These are phyloP conservation scores for Coemansia sp. DNA, from an alignment of 192 early-diverging fungal genomes.

Conservation along the genomic window DNA sequence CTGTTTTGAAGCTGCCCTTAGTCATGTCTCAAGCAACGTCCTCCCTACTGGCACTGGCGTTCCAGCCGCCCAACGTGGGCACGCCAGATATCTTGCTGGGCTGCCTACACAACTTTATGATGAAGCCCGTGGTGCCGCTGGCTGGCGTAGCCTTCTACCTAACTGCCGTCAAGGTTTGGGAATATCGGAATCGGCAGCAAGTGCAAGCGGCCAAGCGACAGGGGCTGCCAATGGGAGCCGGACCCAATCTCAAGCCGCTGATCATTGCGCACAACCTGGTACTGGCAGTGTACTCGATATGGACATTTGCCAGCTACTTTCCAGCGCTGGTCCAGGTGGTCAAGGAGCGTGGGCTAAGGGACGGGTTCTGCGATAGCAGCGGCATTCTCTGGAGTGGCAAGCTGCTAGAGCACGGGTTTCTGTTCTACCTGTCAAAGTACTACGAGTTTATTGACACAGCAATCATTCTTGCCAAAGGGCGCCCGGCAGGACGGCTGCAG, in stretches of 20 bases:
- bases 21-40: neutral
- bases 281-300: constrained; percentile 67
- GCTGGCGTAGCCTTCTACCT: constrained; percentile 40
- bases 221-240: neutral
- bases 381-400: constrained; percentile 62
- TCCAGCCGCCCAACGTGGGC: constrained; percentile 9
- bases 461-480: constrained; percentile 79
- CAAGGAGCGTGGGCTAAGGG: constrained; percentile 51
- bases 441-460: constrained; percentile 88
- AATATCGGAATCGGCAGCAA: constrained; percentile 14
- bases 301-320: constrained; percentile 69
- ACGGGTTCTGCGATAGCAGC: constrained; percentile 68
- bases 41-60: neutral
- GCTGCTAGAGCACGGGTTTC: constrained; percentile 73
- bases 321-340: constrained; percentile 58
- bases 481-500: constrained; percentile 68
- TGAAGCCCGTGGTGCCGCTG: constrained; percentile 64
- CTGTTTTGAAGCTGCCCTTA: too few relatives aligned
- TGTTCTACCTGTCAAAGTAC: constrained; percentile 87
- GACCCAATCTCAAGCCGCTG: constrained; percentile 63
- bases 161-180: constrained; percentile 20
- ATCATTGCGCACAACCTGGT: constrained; percentile 75
- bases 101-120: constrained; percentile 61
- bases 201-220: constrained; percentile 1
- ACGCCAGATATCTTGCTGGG: constrained; percentile 58